phyloP scores from a whole-genome alignment of 2,329 filamentous ascomycete genomes.

The Metarhizium sp. region DNA sequence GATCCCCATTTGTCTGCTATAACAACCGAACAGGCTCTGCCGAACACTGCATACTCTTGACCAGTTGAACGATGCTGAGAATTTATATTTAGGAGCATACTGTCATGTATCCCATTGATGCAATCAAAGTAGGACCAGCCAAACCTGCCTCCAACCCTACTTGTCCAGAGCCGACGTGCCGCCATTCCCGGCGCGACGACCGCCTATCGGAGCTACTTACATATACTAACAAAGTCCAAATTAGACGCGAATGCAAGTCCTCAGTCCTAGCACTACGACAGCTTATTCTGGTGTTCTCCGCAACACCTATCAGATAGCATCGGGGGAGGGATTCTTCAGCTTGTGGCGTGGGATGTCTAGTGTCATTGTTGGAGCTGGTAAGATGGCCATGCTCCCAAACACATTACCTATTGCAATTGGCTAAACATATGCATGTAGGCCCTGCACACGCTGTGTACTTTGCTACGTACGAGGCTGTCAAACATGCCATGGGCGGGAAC shows the following conservation, averaged over 20 bases:
- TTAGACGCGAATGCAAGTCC: conserved; percentile 95
- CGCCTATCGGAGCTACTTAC: neutral
- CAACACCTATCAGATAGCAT: conserved; percentile 85
- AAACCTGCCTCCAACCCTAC: neutral
- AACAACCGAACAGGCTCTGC: neutral
- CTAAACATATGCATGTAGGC: conserved; percentile 40
- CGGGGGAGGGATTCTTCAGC: conserved; percentile 79
- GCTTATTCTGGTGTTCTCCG: conserved; percentile 87
- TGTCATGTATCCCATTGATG: conserved; percentile 97
- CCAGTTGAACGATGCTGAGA: conserved; percentile 2
- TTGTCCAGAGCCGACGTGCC: neutral
- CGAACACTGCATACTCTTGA: neutral
- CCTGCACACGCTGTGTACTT: conserved; percentile 98
- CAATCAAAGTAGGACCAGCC: conserved; percentile 67
- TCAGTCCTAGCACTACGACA: conserved; percentile 71
- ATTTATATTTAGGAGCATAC: conserved; percentile 68
- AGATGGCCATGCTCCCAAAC: conserved; percentile 20
- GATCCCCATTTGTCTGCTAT: neutral
- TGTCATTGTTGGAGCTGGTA: conserved; percentile 90
- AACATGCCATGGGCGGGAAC: conserved; percentile 92
- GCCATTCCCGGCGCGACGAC: neutral
- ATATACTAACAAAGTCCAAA: conserved; percentile 11
- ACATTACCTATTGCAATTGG: neutral
- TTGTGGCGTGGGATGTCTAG: conserved; percentile 96
- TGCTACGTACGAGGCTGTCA: conserved; percentile 94